phyloP scores from a whole-genome alignment of 257 asterid genomes.

The Jaltomata sinuosa region DNA sequence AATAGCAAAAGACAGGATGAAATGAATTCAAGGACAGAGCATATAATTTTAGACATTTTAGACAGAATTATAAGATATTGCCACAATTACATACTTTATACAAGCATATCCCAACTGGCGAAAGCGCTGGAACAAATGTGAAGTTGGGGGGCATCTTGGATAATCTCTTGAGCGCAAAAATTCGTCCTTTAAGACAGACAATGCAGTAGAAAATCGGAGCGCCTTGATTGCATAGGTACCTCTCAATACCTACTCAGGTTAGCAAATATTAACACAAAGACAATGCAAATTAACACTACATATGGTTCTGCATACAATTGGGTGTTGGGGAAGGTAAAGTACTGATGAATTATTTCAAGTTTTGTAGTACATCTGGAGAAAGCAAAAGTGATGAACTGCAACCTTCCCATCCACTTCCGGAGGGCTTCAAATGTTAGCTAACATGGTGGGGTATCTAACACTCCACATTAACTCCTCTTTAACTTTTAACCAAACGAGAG shows the following conservation, averaged over 20 bases:
- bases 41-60: background rate
- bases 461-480: background rate
- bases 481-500: background rate
- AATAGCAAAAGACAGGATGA: background rate
- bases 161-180: slow-evolving; percentile 95
- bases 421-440: background rate
- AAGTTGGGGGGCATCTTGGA: slow-evolving; percentile 96
- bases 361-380: background rate
- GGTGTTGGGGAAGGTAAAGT: background rate
- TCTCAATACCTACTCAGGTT: slow-evolving; percentile 61
- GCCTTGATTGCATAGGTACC: slow-evolving; percentile 92
- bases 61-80: background rate
- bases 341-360: background rate
- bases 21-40: background rate
- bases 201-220: slow-evolving; percentile 95
- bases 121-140: slow-evolving; percentile 96
- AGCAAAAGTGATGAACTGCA: slow-evolving; percentile 1
- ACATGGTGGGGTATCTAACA: background rate
- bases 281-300: background rate
- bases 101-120: slow-evolving; percentile 98
- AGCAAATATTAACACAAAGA: slow-evolving; percentile 11
- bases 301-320: background rate
- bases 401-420: background rate
- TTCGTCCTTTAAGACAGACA: slow-evolving; percentile 91
- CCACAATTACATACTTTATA: slow-evolving; percentile 44